Base-by-base conservation (phyloP, 2,329 filamentous ascomycete genomes). In the Colletotrichum viniferum region DNA sequence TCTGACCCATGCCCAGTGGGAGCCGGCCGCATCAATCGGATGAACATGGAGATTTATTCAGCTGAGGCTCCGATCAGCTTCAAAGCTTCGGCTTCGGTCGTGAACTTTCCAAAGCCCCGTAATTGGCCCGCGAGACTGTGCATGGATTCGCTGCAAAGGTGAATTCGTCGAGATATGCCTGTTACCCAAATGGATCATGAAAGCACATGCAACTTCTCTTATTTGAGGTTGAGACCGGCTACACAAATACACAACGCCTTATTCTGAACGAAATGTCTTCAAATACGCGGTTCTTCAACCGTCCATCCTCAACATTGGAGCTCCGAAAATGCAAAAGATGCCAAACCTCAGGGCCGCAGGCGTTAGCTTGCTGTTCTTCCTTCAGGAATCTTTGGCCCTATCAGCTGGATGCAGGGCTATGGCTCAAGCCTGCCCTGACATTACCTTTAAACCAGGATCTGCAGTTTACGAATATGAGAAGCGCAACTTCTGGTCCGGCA, bases 381-480 rank as follows among this genome's bases (percentile, higher is more conserved):
- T 34, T 14, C 32, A 52, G 10, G 4, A 52, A 21, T 21, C 43
- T 13, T 3, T 13, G 6, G n/a, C 6, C n/a, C 3, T 7, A 5
- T 52, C 43, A 2, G 43, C n/a, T 52, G 43, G 43, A 0, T 52
- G 43, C 43, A 21, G 7, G 4, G 7, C 43, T 4, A 10, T 52
- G 1, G 43, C n/a, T 21, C 10, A 21, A 12, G n/a, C 3, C 2
- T 52, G 4, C n/a, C 43, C 43, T 1, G 10, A 7, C 2, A 21
- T 21, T 2, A 52, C 43, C 10, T 48, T n/a, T 7, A 0, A 6
- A n/a, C 38, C 38, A 48, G 38, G 18, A 10, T 48, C 38, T 48
- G 38, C 9, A 48, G 38, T 48, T 48, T 48, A 12, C 18, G n/a
- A 52, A 1, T 52, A 21, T 13, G 43, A 7, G 7, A 52, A 52